A percentile compares a stretch with the other conserved stretches of the same genome.
Conservation (phyloP, 202 grass and related monocot species). For the Schoenoplectus tabernaemontani region DNA sequence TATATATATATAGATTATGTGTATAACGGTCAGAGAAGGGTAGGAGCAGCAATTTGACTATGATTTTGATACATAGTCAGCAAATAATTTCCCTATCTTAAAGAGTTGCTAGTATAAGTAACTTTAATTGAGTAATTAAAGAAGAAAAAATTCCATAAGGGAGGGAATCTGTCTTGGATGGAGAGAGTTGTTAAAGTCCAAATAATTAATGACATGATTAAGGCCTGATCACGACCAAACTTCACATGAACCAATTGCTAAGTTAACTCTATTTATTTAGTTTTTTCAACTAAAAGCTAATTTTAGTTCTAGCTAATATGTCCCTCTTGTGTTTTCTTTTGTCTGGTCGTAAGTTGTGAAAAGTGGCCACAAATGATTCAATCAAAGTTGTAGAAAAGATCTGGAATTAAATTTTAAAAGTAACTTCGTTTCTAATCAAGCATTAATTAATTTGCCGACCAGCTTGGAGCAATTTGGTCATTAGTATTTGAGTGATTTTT, state of each 20-base stretch:
- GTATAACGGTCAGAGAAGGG: not conserved
- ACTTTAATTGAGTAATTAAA: conserved; percentile 4
- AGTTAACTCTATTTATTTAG: not conserved
- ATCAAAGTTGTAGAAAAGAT: not conserved
- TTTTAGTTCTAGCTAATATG: not conserved
- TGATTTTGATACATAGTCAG: not conserved
- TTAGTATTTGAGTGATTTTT: not conserved
- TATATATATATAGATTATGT: not conserved
- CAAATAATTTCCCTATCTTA: not conserved
- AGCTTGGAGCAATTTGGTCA: not conserved
- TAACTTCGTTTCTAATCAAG: not conserved
- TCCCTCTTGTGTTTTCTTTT: not conserved
- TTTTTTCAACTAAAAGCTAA: not conserved
- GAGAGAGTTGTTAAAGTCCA: not conserved
- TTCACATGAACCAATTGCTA: not conserved
- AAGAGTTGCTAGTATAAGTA: not conserved
- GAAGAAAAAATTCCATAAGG: not conserved
- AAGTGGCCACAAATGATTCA: not conserved
- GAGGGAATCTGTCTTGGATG: conserved; percentile 3
- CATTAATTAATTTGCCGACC: not conserved
- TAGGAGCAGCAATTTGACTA: not conserved
- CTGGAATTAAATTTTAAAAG: not conserved
- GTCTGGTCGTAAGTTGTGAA: not conserved
- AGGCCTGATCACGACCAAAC: not conserved
- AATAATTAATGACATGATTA: conserved; percentile 19